Evolutionary conservation across 306 rosid species (phyloP).

Genomic region (Ziziphus jujuba): DNA sequence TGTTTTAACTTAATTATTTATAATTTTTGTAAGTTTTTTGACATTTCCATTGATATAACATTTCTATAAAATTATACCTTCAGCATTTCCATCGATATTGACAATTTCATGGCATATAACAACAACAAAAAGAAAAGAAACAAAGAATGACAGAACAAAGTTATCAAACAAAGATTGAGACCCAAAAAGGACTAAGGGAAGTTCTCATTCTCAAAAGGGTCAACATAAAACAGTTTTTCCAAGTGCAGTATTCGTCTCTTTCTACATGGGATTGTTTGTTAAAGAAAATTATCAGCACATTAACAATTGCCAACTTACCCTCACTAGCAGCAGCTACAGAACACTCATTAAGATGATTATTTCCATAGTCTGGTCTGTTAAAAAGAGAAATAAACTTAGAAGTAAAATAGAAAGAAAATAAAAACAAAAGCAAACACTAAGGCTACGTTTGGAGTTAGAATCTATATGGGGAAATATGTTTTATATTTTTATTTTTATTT

Average conservation of each 20-base stretch:
- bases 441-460: too few species aligned
- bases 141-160: neutral
- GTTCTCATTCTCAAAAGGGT: neutral
- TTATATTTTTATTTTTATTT: too few species aligned
- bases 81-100: too few species aligned
- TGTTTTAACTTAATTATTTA: too few species aligned
- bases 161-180: too few species aligned
- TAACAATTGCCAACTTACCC: slow-evolving; percentile 34
- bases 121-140: neutral
- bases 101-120: too few species aligned
- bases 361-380: slow-evolving; percentile 53
- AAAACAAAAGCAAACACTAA: neutral
- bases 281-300: neutral
- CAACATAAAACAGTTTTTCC: neutral
- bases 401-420: neutral
- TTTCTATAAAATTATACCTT: too few species aligned
- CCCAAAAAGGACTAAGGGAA: neutral
- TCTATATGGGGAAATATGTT: too few species aligned
- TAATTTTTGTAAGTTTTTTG: too few species aligned
- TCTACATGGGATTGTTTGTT: neutral
- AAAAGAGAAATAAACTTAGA: neutral
- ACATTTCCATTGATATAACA: too few species aligned
- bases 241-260: neutral
- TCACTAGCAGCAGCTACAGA: slow-evolving; percentile 43
- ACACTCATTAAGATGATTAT: slow-evolving; percentile 28